These are phyloP conservation scores for Tolypocladium album DNA, from an alignment of 2,329 filamentous ascomycete species.

Conservation along the genomic window DNA sequence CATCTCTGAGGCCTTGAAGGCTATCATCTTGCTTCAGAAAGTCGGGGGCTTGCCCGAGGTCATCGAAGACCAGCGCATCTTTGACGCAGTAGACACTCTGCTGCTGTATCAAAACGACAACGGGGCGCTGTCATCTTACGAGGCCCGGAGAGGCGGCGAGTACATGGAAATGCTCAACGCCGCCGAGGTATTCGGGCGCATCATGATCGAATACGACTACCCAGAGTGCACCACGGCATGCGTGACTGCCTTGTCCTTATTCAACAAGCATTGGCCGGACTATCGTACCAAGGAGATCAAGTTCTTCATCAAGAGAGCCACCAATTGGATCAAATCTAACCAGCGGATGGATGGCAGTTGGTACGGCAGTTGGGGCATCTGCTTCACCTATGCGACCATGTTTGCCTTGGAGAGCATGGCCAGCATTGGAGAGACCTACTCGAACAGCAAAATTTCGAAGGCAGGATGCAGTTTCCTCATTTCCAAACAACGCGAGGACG, in stretches of 20 bases:
- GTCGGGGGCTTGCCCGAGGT: slow-evolving; percentile 63
- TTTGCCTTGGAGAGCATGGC: slow-evolving; percentile 84
- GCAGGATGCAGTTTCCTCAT: slow-evolving; percentile 79
- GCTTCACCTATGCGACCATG: slow-evolving; percentile 95
- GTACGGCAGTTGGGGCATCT: slow-evolving; percentile 98
- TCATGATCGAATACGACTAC: slow-evolving; percentile 99
- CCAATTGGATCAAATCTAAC: slow-evolving; percentile 70
- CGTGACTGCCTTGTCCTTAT: slow-evolving; percentile 76
- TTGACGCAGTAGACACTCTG: slow-evolving; percentile 82
- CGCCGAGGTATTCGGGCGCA: slow-evolving; percentile 89
- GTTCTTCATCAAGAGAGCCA: slow-evolving; percentile 59
- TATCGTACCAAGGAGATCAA: slow-evolving; percentile 71
- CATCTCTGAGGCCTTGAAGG: slow-evolving; percentile 81
- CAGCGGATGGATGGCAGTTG: slow-evolving; percentile 81
- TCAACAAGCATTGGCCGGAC: slow-evolving; percentile 68
- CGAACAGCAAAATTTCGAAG: slow-evolving; percentile 58
- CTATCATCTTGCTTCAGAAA: slow-evolving; percentile 74
- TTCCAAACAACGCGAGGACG: slow-evolving; percentile 74
- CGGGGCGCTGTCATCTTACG: slow-evolving; percentile 85
- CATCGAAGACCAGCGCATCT: slow-evolving; percentile 66
- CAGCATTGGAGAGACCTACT: slow-evolving; percentile 71
- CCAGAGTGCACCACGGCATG: slow-evolving; percentile 95
- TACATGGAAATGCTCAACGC: slow-evolving; percentile 82
- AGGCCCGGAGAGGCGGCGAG: slow-evolving; percentile 67
- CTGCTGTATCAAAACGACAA: slow-evolving; percentile 81